Percentiles rank a stretch among this genome's conserved stretches.
These are phyloP conservation scores for Salix arbutifolia DNA, from an alignment of 345 rosid genomes.

Conservation along the genomic window DNA sequence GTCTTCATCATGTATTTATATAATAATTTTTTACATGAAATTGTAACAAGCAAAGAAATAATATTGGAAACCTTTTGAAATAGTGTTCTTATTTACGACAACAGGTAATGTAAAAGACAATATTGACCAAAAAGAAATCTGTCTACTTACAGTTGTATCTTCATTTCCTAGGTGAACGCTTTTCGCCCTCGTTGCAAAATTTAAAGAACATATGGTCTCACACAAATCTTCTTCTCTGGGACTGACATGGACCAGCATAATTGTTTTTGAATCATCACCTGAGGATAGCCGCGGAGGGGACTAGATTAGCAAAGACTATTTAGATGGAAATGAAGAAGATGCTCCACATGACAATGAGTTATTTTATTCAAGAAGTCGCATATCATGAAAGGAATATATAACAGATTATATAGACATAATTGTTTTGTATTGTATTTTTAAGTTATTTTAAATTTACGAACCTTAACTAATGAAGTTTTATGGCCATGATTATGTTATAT, in stretches of 20 bases:
- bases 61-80: too few species aligned
- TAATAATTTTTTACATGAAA: too few species aligned
- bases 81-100: too few species aligned
- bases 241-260: slow-evolving; percentile 83
- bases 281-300: neutral
- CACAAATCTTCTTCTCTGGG: slow-evolving; percentile 79
- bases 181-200: slow-evolving; percentile 66
- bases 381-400: too few species aligned
- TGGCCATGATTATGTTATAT: too few species aligned
- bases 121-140: neutral
- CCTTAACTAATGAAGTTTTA: too few species aligned
- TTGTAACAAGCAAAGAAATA: too few species aligned
- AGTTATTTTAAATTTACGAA: too few species aligned
- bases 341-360: neutral
- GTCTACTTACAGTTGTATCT: slow-evolving; percentile 48
- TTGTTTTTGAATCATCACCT: slow-evolving; percentile 79
- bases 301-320: neutral
- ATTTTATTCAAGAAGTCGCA: neutral
- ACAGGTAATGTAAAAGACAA: slow-evolving; percentile 3
- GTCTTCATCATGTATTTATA: too few species aligned
- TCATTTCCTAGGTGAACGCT: slow-evolving; percentile 53
- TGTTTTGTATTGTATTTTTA: too few species aligned
- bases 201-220: slow-evolving; percentile 72
- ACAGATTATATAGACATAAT: too few species aligned
- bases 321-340: neutral